Evolutionary conservation across 1,284 basidiomycete genomes (phyloP), one percentile per base, ranked within the genome.

Genomic region (Austroboletus niveus): DNA sequence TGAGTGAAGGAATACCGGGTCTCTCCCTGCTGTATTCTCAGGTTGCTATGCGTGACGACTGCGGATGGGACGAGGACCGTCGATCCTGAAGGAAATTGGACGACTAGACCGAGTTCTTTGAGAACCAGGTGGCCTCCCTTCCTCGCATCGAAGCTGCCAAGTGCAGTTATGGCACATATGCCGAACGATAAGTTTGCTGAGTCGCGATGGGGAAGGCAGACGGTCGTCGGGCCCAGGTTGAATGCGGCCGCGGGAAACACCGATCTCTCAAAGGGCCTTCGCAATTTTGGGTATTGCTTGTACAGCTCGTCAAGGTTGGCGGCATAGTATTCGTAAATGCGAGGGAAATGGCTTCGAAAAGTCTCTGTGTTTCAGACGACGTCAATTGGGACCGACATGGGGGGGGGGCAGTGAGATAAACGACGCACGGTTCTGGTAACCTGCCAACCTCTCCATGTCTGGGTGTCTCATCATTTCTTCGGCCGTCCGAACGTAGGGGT

Each of bases 51-150:
- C 45, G 47, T 51, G 3, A 61, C 1, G 6, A 53, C 8, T 0
- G 48, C 51, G 0, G 57, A 61, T 0, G 52, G 55, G 2, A 61
- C 48, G 0, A 55, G 24, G 0, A 48, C 48, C 0, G 48, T 63
- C 0, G 60, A 36, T 0, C 59, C 60, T 1, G 61, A 53, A 1
- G 57, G 61, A 36, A 63, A 60, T 9, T 51, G 29, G 1, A 53
- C 4, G 0, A 53, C 22, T 0, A 61, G 24, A 0, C 40, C 9
- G 1, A 62, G 32, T n/a, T 60, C 58, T 3, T 30, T 9, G 0
- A 62, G 32, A 0, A 51, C 50, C 0, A 62, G 24, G 20, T 64
- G 61, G 0, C 60, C 56, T 0, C 60, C 51, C 0, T 0, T 15
- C 6, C 30, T 45, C 0, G 48, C 41, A 4, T 53, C 3, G 14